Conservation (phyloP, 768 basidiomycete species). For the Pulveroboletus frians region DNA sequence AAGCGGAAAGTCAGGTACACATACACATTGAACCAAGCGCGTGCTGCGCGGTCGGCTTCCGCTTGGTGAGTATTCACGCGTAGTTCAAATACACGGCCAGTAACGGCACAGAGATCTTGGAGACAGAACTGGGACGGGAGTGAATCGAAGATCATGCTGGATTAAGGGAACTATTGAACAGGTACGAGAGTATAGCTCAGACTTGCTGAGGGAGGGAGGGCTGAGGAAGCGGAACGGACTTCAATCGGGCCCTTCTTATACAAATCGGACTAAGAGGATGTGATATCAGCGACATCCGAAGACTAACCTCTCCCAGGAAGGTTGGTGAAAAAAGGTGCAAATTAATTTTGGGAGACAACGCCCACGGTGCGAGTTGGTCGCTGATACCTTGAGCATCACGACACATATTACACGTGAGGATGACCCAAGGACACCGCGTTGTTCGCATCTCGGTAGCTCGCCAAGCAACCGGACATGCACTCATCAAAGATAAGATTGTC, state of each 20-base stretch:
- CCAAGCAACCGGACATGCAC: slow-evolving; percentile 9
- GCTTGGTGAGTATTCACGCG: slow-evolving; percentile 30
- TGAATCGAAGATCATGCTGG: slow-evolving; percentile 27
- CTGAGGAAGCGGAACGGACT: slow-evolving; percentile 4
- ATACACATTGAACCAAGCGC: slow-evolving; percentile 33
- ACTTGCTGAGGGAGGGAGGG: slow-evolving; percentile 20
- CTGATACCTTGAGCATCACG: slow-evolving; percentile 27
- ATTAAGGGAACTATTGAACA: slow-evolving; percentile 12
- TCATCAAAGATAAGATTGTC: slow-evolving; percentile 17
- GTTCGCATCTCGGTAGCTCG: slow-evolving; percentile 21
- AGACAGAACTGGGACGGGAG: slow-evolving; percentile 35
- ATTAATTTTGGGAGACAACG: slow-evolving; percentile 22
- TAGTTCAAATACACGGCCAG: slow-evolving; percentile 34
- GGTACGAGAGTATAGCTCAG: slow-evolving; percentile 22
- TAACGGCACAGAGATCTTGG: slow-evolving; percentile 33
- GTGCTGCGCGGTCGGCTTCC: slow-evolving; percentile 30
- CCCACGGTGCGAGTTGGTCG: slow-evolving; percentile 25
- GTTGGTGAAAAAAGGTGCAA: slow-evolving; percentile 23
- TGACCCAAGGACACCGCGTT: slow-evolving; percentile 29
- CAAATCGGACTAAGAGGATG: slow-evolving; percentile 15
- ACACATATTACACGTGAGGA: slow-evolving; percentile 28
- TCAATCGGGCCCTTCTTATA: slow-evolving; percentile 27
- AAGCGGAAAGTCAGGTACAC: neutral
- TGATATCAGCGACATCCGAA: slow-evolving; percentile 20
- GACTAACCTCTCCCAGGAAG: slow-evolving; percentile 16